These are phyloP conservation scores for Aechmea fasciata DNA, from an alignment of 176 grass and related monocot genomes.

Conservation along the genomic window DNA sequence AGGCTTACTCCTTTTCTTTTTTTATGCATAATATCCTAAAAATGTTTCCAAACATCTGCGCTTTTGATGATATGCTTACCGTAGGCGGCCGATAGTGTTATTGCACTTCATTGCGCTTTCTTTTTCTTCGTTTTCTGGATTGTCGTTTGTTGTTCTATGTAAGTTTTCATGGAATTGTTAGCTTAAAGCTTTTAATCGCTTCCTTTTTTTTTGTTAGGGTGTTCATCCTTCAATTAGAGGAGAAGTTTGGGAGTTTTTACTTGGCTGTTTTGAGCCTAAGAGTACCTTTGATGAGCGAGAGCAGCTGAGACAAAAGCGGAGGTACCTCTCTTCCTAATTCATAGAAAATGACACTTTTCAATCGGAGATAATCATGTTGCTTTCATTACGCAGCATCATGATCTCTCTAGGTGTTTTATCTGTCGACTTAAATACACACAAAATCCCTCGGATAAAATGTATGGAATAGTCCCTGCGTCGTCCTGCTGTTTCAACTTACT, in stretches of 20 bases:
- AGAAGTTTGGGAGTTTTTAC: slow-evolving; percentile 93
- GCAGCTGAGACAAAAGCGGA: slow-evolving; percentile 80
- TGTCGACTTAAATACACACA: no score
- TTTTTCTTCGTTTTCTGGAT: no score
- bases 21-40: neutral
- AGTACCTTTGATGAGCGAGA: slow-evolving; percentile 89
- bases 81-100: no score
- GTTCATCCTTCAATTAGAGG: slow-evolving; percentile 95
- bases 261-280: slow-evolving; percentile 93
- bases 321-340: slow-evolving; percentile 40
- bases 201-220: slow-evolving; percentile 45
- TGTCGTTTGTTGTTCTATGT: neutral
- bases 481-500: no score
- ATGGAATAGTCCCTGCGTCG: no score
- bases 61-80: neutral
- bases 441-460: no score
- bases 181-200: neutral
- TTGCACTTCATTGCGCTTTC: no score
- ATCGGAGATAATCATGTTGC: neutral
- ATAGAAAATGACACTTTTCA: neutral
- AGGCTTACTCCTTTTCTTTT: neutral
- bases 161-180: neutral
- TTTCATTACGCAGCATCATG: neutral
- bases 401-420: neutral
- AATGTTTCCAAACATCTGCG: neutral